Conservation (phyloP, 148 eudicot genomes). For the Cornus kousa region DNA sequence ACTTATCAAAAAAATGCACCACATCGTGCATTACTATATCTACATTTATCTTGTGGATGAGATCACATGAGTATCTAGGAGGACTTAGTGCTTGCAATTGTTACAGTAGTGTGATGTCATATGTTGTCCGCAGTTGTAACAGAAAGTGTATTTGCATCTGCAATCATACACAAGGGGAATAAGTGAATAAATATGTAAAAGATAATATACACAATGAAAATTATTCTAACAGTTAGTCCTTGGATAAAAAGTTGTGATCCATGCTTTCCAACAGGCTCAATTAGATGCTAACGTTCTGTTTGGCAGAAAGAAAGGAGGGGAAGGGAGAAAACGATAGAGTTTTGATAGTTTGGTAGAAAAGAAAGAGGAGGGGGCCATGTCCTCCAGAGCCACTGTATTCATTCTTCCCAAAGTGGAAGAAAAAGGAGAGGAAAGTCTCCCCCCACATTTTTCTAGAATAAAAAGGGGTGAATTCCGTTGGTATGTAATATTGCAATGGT, state of each 20-base stretch:
- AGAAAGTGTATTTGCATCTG: conserved; percentile 64
- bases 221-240: neutral
- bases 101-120: conserved; percentile 18
- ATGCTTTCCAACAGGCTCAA: neutral
- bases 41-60: neutral
- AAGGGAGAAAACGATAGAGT: no score
- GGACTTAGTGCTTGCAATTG: conserved; percentile 8
- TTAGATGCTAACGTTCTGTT: neutral
- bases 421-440: no score
- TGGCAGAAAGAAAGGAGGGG: no score
- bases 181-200: neutral
- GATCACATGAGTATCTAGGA: neutral
- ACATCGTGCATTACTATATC: neutral
- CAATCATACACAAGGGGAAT: neutral
- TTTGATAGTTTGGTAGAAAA: no score
- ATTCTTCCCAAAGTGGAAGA: no score
- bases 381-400: no score
- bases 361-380: no score
- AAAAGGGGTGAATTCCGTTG: no score
- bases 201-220: neutral
- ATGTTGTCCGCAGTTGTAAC: conserved; percentile 50
- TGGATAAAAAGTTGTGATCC: neutral
- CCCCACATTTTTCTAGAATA: no score
- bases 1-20: neutral
- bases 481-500: no score